phyloP scores from a whole-genome alignment of 176 grass and related monocot genomes.

The Aegilops umbellulata region DNA sequence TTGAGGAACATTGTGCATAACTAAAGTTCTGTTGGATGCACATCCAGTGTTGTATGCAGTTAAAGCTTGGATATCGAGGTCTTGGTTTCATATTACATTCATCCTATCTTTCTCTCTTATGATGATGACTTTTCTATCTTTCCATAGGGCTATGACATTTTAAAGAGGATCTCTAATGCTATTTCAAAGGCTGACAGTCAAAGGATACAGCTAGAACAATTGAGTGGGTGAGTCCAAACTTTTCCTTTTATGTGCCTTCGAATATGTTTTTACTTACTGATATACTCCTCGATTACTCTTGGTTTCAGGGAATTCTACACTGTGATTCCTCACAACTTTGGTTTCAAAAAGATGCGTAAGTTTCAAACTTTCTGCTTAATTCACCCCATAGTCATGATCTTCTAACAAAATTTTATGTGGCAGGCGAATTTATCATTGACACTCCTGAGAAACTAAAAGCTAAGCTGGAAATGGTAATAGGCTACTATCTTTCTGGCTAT shows the following conservation, averaged over 20 bases:
- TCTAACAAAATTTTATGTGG: slow-evolving; percentile 15
- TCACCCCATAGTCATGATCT: neutral
- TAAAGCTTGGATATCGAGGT: neutral
- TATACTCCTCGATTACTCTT: neutral
- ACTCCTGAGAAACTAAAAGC: slow-evolving; percentile 84
- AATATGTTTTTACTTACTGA: too few relatives aligned
- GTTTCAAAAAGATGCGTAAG: slow-evolving; percentile 88
- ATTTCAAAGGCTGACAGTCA: too few relatives aligned
- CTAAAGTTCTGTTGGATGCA: neutral
- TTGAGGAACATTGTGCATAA: neutral
- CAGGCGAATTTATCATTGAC: slow-evolving; percentile 90
- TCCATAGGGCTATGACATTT: too few relatives aligned
- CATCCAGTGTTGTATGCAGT: neutral
- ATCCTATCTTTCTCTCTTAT: slow-evolving; percentile 23
- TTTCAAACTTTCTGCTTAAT: slow-evolving; percentile 24
- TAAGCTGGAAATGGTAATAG: slow-evolving; percentile 89
- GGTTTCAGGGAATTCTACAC: slow-evolving; percentile 57
- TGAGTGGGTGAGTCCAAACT: too few relatives aligned
- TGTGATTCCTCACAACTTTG: slow-evolving; percentile 93
- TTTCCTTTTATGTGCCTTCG: too few relatives aligned
- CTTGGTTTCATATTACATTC: neutral
- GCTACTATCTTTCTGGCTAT: neutral
- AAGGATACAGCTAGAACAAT: too few relatives aligned
- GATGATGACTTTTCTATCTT: neutral
- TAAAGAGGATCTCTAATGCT: too few relatives aligned